A percentile compares a stretch with the other conserved stretches of the same genome.
phyloP scores from a whole-genome alignment of 2,329 filamentous ascomycete species.

The Pseudogymnoascus sp. region DNA sequence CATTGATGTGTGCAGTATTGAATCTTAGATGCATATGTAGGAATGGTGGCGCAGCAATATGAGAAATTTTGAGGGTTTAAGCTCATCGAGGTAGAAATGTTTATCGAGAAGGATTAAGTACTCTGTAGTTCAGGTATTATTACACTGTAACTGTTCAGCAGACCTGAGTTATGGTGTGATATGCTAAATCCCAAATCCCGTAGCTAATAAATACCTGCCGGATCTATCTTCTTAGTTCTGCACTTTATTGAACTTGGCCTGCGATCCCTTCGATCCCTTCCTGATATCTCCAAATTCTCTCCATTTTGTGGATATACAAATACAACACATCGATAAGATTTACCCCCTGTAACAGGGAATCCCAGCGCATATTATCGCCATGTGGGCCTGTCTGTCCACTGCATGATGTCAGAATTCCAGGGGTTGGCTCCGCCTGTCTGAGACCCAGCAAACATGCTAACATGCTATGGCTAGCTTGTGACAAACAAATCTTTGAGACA shows the following conservation, averaged over 20 bases:
- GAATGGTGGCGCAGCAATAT: neutral
- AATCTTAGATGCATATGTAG: neutral
- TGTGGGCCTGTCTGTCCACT: neutral
- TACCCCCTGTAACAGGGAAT: too few relatives aligned
- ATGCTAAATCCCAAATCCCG: neutral
- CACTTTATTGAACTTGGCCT: neutral
- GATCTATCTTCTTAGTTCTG: neutral
- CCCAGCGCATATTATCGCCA: neutral
- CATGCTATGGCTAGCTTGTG: neutral
- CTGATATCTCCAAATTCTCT: neutral
- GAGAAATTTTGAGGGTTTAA: neutral
- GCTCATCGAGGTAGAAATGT: too few relatives aligned
- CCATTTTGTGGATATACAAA: neutral
- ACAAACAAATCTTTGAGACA: neutral
- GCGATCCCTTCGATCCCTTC: neutral
- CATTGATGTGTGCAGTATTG: neutral
- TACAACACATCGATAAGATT: too few relatives aligned
- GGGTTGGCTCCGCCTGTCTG: neutral
- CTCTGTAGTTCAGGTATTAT: too few relatives aligned
- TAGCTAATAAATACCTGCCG: conserved; percentile 4
- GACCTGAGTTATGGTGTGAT: neutral
- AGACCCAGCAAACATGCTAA: neutral
- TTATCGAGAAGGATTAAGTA: too few relatives aligned
- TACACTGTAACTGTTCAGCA: too few relatives aligned
- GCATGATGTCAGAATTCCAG: neutral